Evolutionary conservation across 2,329 filamentous ascomycete genomes (phyloP).

Genomic region (Exserohilum turcica): DNA sequence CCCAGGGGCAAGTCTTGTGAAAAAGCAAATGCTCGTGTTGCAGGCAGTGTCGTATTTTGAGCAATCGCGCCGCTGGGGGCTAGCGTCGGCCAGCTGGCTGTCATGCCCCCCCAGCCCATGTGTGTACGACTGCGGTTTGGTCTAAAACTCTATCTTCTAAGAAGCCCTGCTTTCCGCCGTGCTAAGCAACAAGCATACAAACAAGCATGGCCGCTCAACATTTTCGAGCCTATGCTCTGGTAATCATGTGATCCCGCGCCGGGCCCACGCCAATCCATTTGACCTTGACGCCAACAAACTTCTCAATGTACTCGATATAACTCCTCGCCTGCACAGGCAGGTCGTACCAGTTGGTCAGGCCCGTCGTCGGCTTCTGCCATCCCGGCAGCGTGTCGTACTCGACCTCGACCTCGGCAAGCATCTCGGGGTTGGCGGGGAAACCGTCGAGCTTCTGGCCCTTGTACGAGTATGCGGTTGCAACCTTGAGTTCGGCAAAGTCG

Average conservation of each 20-base stretch:
- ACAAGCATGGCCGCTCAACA: background rate
- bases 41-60: no score
- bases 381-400: constrained; percentile 71
- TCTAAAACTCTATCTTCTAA: constrained; percentile 12
- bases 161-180: background rate
- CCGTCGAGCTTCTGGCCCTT: constrained; percentile 62
- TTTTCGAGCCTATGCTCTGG: constrained; percentile 45
- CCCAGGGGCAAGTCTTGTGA: no score
- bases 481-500: constrained; percentile 74
- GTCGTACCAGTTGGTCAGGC: constrained; percentile 64
- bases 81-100: background rate
- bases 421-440: constrained; percentile 68
- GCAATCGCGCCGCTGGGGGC: background rate
- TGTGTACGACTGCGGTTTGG: constrained; percentile 1
- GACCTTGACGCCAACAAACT: constrained; percentile 66
- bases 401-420: constrained; percentile 65
- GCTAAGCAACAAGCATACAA: background rate
- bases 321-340: constrained; percentile 67
- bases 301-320: constrained; percentile 71
- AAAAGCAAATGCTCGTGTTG: no score
- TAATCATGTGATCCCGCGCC: constrained; percentile 68
- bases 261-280: constrained; percentile 71
- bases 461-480: constrained; percentile 71
- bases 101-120: background rate
- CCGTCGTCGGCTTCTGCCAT: constrained; percentile 69